Percentiles rank a stretch among this genome's conserved stretches.
Conservation (phyloP, 2,329 filamentous ascomycete species). For the Chaetothyriales sp. region DNA sequence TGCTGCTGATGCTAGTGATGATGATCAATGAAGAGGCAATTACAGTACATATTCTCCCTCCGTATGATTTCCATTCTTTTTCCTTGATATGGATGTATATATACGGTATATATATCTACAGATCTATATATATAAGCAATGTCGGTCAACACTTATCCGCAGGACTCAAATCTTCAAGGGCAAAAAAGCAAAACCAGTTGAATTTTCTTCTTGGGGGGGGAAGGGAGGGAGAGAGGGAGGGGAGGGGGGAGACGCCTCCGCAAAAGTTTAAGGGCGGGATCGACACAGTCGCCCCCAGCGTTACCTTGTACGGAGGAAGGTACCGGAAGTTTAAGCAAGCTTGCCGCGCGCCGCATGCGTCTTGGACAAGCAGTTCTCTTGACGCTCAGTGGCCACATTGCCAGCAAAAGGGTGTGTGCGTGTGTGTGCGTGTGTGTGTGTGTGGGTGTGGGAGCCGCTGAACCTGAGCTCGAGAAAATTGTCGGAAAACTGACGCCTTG, state of each 20-base stretch:
- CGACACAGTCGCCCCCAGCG: background rate
- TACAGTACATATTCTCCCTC: too few relatives aligned
- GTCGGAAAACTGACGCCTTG: background rate
- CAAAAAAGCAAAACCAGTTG: too few relatives aligned
- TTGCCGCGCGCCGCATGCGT: background rate
- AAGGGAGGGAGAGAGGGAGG: too few relatives aligned
- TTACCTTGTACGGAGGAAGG: background rate
- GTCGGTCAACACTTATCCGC: background rate
- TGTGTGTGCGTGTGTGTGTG: background rate
- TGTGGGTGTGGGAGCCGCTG: background rate
- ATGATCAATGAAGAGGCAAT: too few relatives aligned
- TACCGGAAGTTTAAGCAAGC: background rate
- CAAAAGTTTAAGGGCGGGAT: background rate
- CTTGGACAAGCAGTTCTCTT: background rate
- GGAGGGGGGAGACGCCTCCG: background rate
- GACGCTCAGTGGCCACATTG: background rate
- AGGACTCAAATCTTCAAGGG: too few relatives aligned
- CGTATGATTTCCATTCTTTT: too few relatives aligned
- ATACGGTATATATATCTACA: too few relatives aligned
- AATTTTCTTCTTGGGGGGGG: too few relatives aligned
- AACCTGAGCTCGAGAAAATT: background rate
- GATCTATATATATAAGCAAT: too few relatives aligned
- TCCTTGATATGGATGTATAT: too few relatives aligned
- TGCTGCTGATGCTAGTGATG: too few relatives aligned
- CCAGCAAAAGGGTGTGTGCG: background rate